These are phyloP conservation scores for Eutrema japonicum DNA, from an alignment of 345 rosid species.

Conservation along the genomic window DNA sequence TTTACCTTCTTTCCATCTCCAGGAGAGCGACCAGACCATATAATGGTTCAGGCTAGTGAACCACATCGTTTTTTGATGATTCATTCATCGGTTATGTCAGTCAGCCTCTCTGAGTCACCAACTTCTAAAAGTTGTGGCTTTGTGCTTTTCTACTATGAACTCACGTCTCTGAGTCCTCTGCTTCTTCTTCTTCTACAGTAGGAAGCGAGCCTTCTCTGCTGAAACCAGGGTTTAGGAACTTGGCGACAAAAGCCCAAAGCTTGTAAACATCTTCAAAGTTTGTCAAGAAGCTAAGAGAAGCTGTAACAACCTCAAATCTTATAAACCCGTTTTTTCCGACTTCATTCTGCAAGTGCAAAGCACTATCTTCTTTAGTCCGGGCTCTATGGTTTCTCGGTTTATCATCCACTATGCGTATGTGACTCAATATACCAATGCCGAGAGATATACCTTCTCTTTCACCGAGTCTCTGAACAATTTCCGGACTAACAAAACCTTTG, in stretches of 20 bases:
- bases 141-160: conserved; percentile 10
- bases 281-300: conserved; percentile 88
- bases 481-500: conserved; percentile 77
- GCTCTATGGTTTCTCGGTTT: conserved; percentile 60
- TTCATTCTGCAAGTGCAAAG: conserved; percentile 63
- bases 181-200: conserved; percentile 66
- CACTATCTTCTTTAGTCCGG: conserved; percentile 61
- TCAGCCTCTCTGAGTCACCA: conserved; percentile 31
- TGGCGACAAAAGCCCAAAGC: conserved; percentile 86
- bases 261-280: conserved; percentile 97
- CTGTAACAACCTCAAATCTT: conserved; percentile 89
- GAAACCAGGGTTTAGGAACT: conserved; percentile 77
- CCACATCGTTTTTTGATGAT: conserved; percentile 21
- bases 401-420: conserved; percentile 70
- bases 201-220: conserved; percentile 70
- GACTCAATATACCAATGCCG: conserved; percentile 86
- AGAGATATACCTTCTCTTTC: conserved; percentile 88
- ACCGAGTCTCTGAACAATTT: conserved; percentile 80
- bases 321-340: conserved; percentile 74
- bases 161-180: conserved; percentile 60
- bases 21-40: conserved; percentile 3
- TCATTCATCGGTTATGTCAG: conserved; percentile 26
- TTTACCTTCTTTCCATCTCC: conserved; percentile 13
- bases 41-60: conserved; percentile 23
- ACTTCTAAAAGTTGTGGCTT: conserved; percentile 22